Base-by-base conservation (phyloP, 2,329 filamentous ascomycete species). In the Hypoxylon rubiginosum region DNA sequence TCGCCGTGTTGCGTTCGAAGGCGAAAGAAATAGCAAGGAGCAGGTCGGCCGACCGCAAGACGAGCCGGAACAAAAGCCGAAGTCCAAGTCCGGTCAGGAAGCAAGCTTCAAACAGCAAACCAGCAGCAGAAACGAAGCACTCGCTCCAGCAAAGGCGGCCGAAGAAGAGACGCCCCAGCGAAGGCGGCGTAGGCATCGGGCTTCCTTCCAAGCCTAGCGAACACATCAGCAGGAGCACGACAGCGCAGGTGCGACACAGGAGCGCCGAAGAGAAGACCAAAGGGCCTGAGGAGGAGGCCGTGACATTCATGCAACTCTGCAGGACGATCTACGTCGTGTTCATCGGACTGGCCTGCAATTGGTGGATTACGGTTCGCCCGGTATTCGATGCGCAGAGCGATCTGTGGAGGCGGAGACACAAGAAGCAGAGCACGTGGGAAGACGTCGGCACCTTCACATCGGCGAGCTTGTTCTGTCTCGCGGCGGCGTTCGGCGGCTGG, bases 351-450 rank as follows among this genome's bases (percentile, higher is more conserved):
- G 63, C 62, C 19, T 67, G 61, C 36, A 69, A 69, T 3, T 76
- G 71, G 71, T 76, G 73, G 73, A 55, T 52, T 13, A 46, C 67
- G 41, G 70, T 70, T 8, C 50, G 57, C 36, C 75, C 74, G 30
- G 75, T 69, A 5, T 74, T 77, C 45, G 71, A 77, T 32, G 57
- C 58, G 52, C 52, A 64, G 13, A 75, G 74, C 53, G 68, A 65
- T 5, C 58, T 76, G 6, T 73, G 74, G 74, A 65, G 21, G 45
- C 67, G 75, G 15, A 61, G 66, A 43, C 54, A 66, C 19, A 61
- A 34, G 53, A 64, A 70, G 19, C 48, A 68, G 60, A 73, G 66
- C 56, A 73, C 71, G 34, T 72, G 70, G 68, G 41, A 43, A 24
- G 73, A 77, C 24, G 49, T 72, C 0, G 63, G 28, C 1, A 59